These are phyloP conservation scores for Silene latifolia DNA, from an alignment of 148 eudicot species.

Conservation along the genomic window DNA sequence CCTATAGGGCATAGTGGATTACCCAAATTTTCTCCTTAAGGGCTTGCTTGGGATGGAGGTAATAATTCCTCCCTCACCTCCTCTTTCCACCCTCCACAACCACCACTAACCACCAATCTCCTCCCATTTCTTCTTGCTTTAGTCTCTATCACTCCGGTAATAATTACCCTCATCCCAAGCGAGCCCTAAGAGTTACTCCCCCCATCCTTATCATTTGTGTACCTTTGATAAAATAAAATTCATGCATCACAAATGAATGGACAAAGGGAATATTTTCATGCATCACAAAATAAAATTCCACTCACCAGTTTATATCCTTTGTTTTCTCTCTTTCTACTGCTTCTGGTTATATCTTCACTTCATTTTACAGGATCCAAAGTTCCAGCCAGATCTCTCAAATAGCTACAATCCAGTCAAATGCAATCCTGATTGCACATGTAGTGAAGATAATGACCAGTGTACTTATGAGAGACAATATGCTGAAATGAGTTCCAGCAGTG, in stretches of 20 bases:
- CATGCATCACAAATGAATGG: too few species aligned
- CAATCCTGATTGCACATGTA: conserved; percentile 74
- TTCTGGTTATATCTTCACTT: not conserved
- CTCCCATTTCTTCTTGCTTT: too few species aligned
- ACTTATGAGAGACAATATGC: conserved; percentile 84
- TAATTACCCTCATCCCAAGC: too few species aligned
- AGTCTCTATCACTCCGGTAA: too few species aligned
- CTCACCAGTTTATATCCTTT: not conserved
- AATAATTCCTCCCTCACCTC: too few species aligned
- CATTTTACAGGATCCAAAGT: conserved; percentile 66
- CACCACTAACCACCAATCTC: too few species aligned
- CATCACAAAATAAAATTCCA: not conserved
- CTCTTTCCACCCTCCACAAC: too few species aligned
- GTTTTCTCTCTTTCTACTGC: conserved; percentile 3
- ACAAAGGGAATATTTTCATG: not conserved
- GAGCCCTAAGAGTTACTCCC: too few species aligned
- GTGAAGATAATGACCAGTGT: conserved; percentile 50
- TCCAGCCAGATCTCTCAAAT: conserved; percentile 70
- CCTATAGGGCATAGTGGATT: not conserved
- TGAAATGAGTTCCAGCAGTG: conserved; percentile 98
- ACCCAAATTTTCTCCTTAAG: not conserved
- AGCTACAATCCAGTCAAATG: conserved; percentile 77
- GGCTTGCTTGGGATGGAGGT: too few species aligned
- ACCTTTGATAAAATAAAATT: too few species aligned
- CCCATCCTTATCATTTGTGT: too few species aligned